Conservation (phyloP, 2,329 filamentous ascomycete species). For the Hypoxylon sp. region DNA sequence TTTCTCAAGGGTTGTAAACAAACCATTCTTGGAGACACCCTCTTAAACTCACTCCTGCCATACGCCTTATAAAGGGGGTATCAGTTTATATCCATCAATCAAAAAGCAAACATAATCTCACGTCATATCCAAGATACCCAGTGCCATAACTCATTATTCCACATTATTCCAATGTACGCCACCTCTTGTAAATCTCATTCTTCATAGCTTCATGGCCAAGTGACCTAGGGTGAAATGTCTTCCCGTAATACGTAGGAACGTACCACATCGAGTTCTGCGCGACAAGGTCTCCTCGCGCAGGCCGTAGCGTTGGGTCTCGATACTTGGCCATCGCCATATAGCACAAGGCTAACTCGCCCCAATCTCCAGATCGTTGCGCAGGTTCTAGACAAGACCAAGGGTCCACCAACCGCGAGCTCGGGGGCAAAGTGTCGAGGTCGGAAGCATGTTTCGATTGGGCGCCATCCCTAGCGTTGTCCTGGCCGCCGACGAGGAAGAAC, state of each 20-base stretch:
- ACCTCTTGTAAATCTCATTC: conserved; percentile 47
- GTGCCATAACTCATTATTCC: no score
- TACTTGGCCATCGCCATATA: conserved; percentile 54
- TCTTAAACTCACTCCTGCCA: no score
- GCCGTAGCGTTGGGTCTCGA: conserved; percentile 48
- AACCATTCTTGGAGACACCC: no score
- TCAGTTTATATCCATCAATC: no score
- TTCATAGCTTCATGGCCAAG: conserved; percentile 51
- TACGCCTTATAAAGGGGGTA: no score
- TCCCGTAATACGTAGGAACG: conserved; percentile 57
- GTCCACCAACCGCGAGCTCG: conserved; percentile 48
- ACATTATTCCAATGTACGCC: conserved; percentile 39
- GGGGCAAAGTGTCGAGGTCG: conserved; percentile 38
- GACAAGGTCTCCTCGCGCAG: conserved; percentile 40
- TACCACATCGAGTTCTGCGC: conserved; percentile 54
- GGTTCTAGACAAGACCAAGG: conserved; percentile 49
- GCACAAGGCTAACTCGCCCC: conserved; percentile 54
- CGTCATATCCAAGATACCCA: no score
- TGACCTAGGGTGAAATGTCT: conserved; percentile 56
- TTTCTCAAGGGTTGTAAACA: no score
- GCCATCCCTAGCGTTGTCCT: conserved; percentile 49
- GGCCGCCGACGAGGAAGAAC: conserved; percentile 58
- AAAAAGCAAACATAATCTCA: no score
- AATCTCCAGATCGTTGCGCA: conserved; percentile 51
- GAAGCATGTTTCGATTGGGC: conserved; percentile 23